Base-by-base conservation (phyloP, 2,329 filamentous ascomycete genomes). In the Cercospora sp. region DNA sequence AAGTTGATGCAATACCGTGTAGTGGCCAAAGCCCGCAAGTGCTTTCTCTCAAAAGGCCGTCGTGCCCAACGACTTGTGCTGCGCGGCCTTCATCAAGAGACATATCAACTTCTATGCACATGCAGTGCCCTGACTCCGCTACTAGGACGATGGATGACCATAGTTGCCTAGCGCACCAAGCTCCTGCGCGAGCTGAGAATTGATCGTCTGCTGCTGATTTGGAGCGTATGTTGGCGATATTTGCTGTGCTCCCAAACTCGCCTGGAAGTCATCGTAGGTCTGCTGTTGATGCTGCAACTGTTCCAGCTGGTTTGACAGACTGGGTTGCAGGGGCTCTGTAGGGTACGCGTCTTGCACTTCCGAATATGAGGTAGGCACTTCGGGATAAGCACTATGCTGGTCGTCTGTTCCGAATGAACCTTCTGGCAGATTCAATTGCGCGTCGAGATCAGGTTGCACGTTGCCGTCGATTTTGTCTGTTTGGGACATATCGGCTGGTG, bases 201-300 rank as follows among this genome's bases (percentile, higher is more conserved):
- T 51, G 26, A 65, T 64, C 23, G 62, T 59, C 30, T 65, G 55
- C 45, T 51, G 57, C 58, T 60, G 58, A 12, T 55, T 60, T 18
- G 51, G 30, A 20, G 13, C 64, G 13, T 60, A 65, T 3, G 30
- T 39, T 18, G 57, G 26, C 28, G 64, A 55, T 31, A 65, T 12
- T 28, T 61, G 57, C 30, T 65, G 64, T 30, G 64, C 64, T 3
- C 64, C 57, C 2, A 65, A 20, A 33, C 42, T 61, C 3, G 64
- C 64, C 13, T 65, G 55, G 18, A 64, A 64, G 16, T 64, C 62
- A 16, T 64, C 62, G 53, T 58, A 64, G 7, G 62, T 59, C 36
- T 64, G 62, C n/a, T 64, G 62, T 20, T 64, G 51, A 28, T 64
- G 61, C 48, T 64, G 62, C 51, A 64, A 57, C 2, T 64, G 51